Evolutionary conservation across 768 basidiomycete genomes (phyloP), one percentile per base, ranked within the genome.

Genomic region (Chalciporus piperatus): DNA sequence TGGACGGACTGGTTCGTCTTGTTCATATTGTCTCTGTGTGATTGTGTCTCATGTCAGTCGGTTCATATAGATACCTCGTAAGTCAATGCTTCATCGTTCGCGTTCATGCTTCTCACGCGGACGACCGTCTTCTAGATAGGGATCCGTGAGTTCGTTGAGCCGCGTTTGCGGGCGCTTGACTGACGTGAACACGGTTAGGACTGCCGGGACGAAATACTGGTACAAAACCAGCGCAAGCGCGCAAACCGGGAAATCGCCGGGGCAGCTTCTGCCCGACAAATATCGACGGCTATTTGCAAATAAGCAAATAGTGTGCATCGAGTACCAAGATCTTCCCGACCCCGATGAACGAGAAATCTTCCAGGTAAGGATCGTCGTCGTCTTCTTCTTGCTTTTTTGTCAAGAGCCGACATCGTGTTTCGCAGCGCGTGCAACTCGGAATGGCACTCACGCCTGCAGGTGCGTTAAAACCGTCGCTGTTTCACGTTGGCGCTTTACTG

Each of bases 271-370:
- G 0, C 84, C 84, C 0, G 75, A 76, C 0, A 77, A 73, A 46
- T 84, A 82, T 59, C 75, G 71, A 48, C 80, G 76, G 13, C 35
- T 82, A 1, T 91, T 91, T 56, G 71, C 78, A 16, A 84, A 82
- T 59, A 91, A 91, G 65, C 86, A 88, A 55, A 77, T 92, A 17
- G 84, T 87, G 2, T 92, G 89, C 57, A 80, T 89, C n/a, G 89
- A 92, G 62, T 92, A 86, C 55, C 72, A 76, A 50, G 80, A 82
- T 39, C 72, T 87, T 8, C 69, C 71, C 0, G 82, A 82, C 45
- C 58, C 66, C 4, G 77, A 81, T 25, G 85, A 87, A 57, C 74
- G 85, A 19, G 85, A 87, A 55, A 81, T 87, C 16, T 87, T 87
- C 70, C 85, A 87, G 74, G 89, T 85, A 38, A 38, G 76, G 46